Conservation (phyloP, 2,329 filamentous ascomycete species). For the Colletotrichum lentis region DNA sequence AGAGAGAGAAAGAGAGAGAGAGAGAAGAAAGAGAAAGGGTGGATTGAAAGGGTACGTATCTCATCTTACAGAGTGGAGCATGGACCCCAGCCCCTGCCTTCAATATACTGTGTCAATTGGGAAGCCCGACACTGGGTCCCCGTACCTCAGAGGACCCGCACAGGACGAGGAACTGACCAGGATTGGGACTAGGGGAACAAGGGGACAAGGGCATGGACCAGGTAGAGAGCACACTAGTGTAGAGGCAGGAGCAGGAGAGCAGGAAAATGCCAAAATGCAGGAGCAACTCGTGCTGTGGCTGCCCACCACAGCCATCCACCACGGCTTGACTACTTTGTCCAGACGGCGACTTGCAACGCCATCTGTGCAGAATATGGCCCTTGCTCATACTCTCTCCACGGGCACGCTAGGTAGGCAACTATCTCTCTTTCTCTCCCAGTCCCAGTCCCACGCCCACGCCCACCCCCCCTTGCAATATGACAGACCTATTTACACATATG, state of each 20-base stretch:
- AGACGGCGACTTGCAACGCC: conserved; percentile 32
- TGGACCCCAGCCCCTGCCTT: conserved; percentile 25
- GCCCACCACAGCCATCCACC: background rate
- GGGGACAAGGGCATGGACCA: conserved; percentile 14
- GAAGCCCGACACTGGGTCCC: conserved; percentile 12
- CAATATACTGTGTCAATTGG: conserved; percentile 10
- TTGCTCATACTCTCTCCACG: background rate
- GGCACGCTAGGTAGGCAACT: too few relatives aligned
- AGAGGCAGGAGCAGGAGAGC: conserved; percentile 5
- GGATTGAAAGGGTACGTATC: conserved; percentile 1
- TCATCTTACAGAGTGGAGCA: conserved; percentile 11
- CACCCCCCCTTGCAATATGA: background rate
- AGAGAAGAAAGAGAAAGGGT: background rate
- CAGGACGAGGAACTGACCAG: conserved; percentile 19
- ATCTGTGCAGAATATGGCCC: conserved; percentile 31
- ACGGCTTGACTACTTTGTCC: conserved; percentile 18
- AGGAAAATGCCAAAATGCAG: conserved; percentile 26
- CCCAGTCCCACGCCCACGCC: background rate
- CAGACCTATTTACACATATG: conserved; percentile 33
- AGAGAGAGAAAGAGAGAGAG: background rate
- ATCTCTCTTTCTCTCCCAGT: background rate
- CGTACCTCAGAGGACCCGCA: conserved; percentile 26
- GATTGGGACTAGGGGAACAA: conserved; percentile 24
- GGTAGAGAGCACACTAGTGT: conserved; percentile 5
- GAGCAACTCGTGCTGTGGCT: conserved; percentile 23